These are phyloP conservation scores for Bremia lactucae DNA, from an alignment of 352 stramenopile genomes.

Conservation along the genomic window DNA sequence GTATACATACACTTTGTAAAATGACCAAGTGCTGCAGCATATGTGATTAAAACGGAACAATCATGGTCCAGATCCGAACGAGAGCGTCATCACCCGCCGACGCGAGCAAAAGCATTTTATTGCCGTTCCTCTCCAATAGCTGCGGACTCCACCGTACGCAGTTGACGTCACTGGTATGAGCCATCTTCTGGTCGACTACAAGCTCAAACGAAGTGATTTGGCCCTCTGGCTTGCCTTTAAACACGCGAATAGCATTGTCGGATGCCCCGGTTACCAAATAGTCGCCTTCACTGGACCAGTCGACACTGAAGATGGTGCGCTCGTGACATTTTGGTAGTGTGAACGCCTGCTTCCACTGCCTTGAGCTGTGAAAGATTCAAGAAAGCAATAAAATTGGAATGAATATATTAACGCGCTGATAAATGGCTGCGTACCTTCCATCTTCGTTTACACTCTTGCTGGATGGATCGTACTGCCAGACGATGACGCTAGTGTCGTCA, in stretches of 20 bases:
- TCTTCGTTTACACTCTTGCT: slow-evolving; percentile 37
- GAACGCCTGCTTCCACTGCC: slow-evolving; percentile 79
- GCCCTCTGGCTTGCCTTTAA: slow-evolving; percentile 32
- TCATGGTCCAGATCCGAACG: slow-evolving; percentile 47
- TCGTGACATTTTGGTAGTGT: slow-evolving; percentile 81
- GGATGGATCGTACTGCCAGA: slow-evolving; percentile 85
- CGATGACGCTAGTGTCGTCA: slow-evolving; percentile 87
- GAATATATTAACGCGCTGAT: not conserved
- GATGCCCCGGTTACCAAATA: slow-evolving; percentile 83
- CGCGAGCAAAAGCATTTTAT: slow-evolving; percentile 46
- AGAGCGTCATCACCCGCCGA: slow-evolving; percentile 51
- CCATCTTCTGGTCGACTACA: slow-evolving; percentile 45
- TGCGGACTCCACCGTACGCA: slow-evolving; percentile 67
- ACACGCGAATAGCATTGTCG: slow-evolving; percentile 87
- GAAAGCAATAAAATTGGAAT: not conserved
- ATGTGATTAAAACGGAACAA: no score
- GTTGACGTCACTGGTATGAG: slow-evolving; percentile 68
- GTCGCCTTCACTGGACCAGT: slow-evolving; percentile 85
- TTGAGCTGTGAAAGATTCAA: slow-evolving; percentile 15
- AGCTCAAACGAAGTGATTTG: slow-evolving; percentile 41
- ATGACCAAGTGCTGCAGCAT: no score
- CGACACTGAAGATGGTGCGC: slow-evolving; percentile 86
- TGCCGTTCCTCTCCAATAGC: slow-evolving; percentile 12
- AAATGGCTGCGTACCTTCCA: slow-evolving; percentile 26
- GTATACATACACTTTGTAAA: no score